Evolutionary conservation across 2,329 filamentous ascomycete genomes (phyloP).

Genomic region (Alternaria postmessia): DNA sequence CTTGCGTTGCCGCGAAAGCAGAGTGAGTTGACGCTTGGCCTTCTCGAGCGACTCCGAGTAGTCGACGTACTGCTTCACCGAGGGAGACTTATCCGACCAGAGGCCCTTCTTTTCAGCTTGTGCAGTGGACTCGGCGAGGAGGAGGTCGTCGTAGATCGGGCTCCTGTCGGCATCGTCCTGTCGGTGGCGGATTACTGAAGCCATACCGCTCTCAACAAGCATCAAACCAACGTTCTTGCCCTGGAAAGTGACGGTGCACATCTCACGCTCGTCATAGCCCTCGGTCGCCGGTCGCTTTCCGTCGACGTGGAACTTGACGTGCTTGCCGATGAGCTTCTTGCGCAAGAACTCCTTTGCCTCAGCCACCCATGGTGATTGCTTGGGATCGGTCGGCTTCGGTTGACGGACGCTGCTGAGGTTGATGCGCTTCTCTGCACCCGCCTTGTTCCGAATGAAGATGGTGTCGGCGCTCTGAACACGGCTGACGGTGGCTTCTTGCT

Average conservation of each 20-base stretch:
- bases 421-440: constrained; percentile 85
- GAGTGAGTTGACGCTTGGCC: constrained; percentile 90
- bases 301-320: constrained; percentile 87
- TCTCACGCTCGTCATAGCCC: constrained; percentile 92
- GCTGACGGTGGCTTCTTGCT: constrained; percentile 81
- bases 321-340: constrained; percentile 94
- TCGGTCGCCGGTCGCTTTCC: constrained; percentile 89
- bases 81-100: constrained; percentile 89
- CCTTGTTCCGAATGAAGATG: constrained; percentile 83
- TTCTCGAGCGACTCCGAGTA: constrained; percentile 93
- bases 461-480: constrained; percentile 91
- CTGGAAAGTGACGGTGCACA: constrained; percentile 84
- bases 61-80: constrained; percentile 82
- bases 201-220: constrained; percentile 92
- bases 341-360: constrained; percentile 97
- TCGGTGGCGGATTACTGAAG: constrained; percentile 91
- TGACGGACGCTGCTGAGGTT: constrained; percentile 92
- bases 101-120: constrained; percentile 92
- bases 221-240: constrained; percentile 86
- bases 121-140: constrained; percentile 80
- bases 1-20: constrained; percentile 88
- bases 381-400: constrained; percentile 85
- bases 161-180: constrained; percentile 94
- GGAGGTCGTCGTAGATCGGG: constrained; percentile 89
- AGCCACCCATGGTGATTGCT: constrained; percentile 86